Evolutionary conservation across 257 asterid species (phyloP), one percentile per base, ranked within the genome.

Genomic region (Penstemon newberryi): DNA sequence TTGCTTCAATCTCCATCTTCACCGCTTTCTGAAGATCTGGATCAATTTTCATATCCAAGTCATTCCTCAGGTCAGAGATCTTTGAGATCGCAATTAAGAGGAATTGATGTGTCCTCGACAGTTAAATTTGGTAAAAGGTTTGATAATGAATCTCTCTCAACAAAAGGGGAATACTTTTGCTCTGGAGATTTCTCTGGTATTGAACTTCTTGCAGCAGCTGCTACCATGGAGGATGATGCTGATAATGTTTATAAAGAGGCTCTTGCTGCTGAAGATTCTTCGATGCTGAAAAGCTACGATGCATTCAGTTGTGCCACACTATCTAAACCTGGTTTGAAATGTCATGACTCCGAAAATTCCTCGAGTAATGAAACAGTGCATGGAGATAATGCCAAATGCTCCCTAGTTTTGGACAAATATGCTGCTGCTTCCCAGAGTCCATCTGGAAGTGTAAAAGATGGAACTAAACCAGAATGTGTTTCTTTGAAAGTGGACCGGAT

Each of bases 151-250:
- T 65, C 63, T 67, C 19, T 55, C 39, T 62, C 75, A 63, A 44
- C 75, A 39, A 74, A 52, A 49, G 65, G 70, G 50, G 71, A 65
- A 51, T 66, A 67, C 63, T 68, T 66, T 54, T 67, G 51, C 51
- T 69, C 85, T 1, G 87, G 82, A 62, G 95, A 87, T 73, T 89
- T 89, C 77, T 86, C 91, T 4, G 96, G 98, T 53, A 83, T 92
- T 70, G 91, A 81, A 57, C 96, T 92, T 67, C 96, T 92, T 63
- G 98, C 95, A 44, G 85, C 91, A 38, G 92, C 91, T 70, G 96
- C 98, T 37, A 80, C 72, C 81, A 71, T 82, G 80, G 89, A 72
- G 67, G 86, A 25, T 41, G 80, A 67, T 67, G 45, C 40, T 44
- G 77, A 52, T 51, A 71, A 71, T 57, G 82, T 56, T 61, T 63